Base-by-base conservation (phyloP, 306 rosid species). In the Corylus americana region DNA sequence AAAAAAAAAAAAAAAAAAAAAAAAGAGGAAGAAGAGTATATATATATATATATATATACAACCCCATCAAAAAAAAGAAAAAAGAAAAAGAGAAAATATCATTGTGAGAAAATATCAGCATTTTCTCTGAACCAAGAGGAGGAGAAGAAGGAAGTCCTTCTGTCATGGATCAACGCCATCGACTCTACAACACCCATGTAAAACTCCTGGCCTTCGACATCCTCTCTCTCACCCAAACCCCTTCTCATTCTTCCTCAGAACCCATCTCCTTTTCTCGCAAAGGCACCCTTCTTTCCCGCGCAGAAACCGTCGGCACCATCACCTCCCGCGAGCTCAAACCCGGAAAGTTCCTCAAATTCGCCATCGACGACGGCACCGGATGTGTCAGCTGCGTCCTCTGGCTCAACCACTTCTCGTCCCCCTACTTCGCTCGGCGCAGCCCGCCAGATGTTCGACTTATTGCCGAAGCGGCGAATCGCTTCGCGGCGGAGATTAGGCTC, bases 191-290 rank as follows among this genome's bases (percentile, higher is more conserved):
- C 82, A 84, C 94, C 44, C 94, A 94, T 27, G 85, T 94, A 0
- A 92, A 92, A 73, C 93, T 92, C 11, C 76, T 94, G 1, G 96
- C 91, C 59, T 90, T 87, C 83, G 94, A 94, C 87, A 78, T 94
- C 39, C 86, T 85, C 73, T 80, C 91, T 31, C 90, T 92, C 63
- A 74, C 84, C 20, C 86, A 83, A 76, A 55, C 62, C 75, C 80
- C 87, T 22, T 61, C 83, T 44, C 55, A 76, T 25, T 20, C 73
- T 14, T 49, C 68, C 44, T 55, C 87, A 0, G 69, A 75, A 70
- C 49, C 84, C 5, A 14, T 72, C 35, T 12, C 79, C 53, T 88
- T 89, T 83, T 83, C 85, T 16, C 90, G 90, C 61, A 80, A 82
- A 74, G 91, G 88, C 80, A 54, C 78, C 44, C 83, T 79, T 27